Base-by-base conservation (phyloP, 2,329 filamentous ascomycete species). In the Xylaria sp. region DNA sequence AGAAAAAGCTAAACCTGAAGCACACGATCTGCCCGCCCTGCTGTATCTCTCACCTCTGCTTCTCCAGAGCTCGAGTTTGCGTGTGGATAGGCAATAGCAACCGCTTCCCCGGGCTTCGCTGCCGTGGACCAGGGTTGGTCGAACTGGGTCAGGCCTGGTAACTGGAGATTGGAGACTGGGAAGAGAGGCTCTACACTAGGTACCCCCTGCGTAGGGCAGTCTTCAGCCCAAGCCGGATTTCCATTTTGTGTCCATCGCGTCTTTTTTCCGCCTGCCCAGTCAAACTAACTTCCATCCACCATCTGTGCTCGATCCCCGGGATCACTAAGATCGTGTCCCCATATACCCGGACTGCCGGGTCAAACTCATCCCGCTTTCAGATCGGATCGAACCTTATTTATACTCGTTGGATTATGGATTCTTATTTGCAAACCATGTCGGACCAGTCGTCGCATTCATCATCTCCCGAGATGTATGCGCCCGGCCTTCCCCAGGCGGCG, bases 391-490 rank as follows among this genome's bases (percentile, higher is more conserved):
- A 53, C 31, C n/a, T 59, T 59, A 59, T 33, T 42, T 59, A 28
- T 20, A 31, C 40, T 20, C n/a, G 7, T 28, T 60, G n/a, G 33
- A 49, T 40, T 40, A 72, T 72, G 70, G 68, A 72, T 68, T 63
- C 67, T 36, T 71, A 71, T 38, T 36, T 65, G 56, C 65, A 70
- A n/a, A 59, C 31, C 28, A 44, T 62, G 40, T 59, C 65, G 11
- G 68, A 66, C 48, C 59, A 63, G 49, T 66, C 67, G 36, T 68
- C 70, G 62, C 64, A 72, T 64, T 70, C 70, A n/a, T 65, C 69
- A 5, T 66, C 68, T 33, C 70, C 70, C 40, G 67, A 70, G 57
- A 59, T 70, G 65, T 71, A 70, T 65, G 65, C 61, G 57, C 28
- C 68, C 23, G 48, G 33, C 31, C 44, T 61, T 20, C 49, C 65